These are phyloP conservation scores for Fraxinus latifolia DNA, from an alignment of 305 asterid genomes.

Conservation along the genomic window DNA sequence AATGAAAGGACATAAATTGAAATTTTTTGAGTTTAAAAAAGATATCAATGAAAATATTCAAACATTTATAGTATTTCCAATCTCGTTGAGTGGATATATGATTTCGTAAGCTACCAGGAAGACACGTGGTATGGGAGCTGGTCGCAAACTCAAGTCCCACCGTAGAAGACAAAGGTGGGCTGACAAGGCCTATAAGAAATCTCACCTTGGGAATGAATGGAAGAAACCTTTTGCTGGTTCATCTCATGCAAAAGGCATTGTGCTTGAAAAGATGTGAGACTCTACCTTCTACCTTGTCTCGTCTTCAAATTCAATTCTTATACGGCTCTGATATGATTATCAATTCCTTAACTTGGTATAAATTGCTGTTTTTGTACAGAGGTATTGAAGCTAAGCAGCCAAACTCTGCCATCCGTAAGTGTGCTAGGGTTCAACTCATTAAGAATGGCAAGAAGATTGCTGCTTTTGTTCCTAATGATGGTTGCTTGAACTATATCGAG, in stretches of 20 bases:
- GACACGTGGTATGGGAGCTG: slow-evolving; percentile 72
- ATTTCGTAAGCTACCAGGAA: slow-evolving; percentile 29
- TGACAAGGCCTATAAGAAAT: slow-evolving; percentile 58
- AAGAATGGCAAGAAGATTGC: slow-evolving; percentile 65
- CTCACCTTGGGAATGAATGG: slow-evolving; percentile 71
- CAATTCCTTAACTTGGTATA: neutral
- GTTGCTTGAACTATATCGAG: slow-evolving; percentile 60
- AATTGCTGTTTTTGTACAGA: slow-evolving; percentile 24
- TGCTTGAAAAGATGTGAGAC: slow-evolving; percentile 69
- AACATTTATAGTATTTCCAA: neutral
- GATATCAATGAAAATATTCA: neutral
- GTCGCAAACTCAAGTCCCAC: slow-evolving; percentile 62
- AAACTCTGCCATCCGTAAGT: slow-evolving; percentile 62
- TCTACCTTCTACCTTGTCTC: neutral
- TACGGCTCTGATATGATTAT: neutral
- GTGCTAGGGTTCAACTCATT: slow-evolving; percentile 64
- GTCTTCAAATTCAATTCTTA: neutral
- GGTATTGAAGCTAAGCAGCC: slow-evolving; percentile 74
- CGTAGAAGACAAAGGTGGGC: slow-evolving; percentile 59
- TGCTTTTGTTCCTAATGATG: slow-evolving; percentile 63
- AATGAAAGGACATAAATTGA: neutral
- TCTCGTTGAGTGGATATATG: neutral
- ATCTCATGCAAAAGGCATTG: slow-evolving; percentile 78
- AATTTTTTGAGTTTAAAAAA: neutral
- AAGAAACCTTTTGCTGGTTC: slow-evolving; percentile 78